Base-by-base conservation (phyloP, 805 yeast species). In the Metschnikowia lunata region DNA sequence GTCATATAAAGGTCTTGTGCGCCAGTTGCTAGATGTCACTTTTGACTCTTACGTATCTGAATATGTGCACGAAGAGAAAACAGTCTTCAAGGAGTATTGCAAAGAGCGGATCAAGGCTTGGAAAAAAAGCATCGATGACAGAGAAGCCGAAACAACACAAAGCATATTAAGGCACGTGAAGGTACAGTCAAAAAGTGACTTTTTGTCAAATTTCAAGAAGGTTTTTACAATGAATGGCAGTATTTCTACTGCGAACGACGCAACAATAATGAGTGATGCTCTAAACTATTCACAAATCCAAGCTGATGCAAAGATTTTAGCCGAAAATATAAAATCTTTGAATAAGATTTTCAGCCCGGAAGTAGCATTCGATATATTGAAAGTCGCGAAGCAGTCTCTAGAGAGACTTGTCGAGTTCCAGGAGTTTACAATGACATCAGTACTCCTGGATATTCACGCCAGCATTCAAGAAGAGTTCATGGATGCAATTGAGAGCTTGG, bases 301-400 rank as follows among this genome's bases (percentile, higher is more conserved):
- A 40, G 95, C 95, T 1, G 82, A 83, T 52, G 76, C 89, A 26
- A 88, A 86, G 49, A 80, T 90, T 28, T 72, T 91, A 56, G 80
- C 81, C 26, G 82, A 79, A 32, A 87, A 87, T 50, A 75, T 93
- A 48, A 83, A 82, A 51, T 82, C 85, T 13, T 78, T 93, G 55
- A 85, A 84, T 55, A 74, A 83, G 5, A 78, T 87, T 28, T 82
- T 91, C 47, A 85, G 89, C 55, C 77, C 91, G 39, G 96, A 90
- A 58, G 69, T 91, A 37, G 84, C 91, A 1, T 76, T 87, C 47
- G 76, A 78, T 39, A 72, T 87, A 8, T 68, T 90, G 42, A 85
- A 83, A 51, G 77, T 76, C 29, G 91, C 91, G 6, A 80, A 82
- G 49, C 67, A 69, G 9, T 75, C 83, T 26, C 76, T 87, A 14